Percentiles rank a stretch among this genome's conserved stretches.
Evolutionary conservation across 257 asterid species (phyloP).

Genomic region (Nicotiana knightiana): DNA sequence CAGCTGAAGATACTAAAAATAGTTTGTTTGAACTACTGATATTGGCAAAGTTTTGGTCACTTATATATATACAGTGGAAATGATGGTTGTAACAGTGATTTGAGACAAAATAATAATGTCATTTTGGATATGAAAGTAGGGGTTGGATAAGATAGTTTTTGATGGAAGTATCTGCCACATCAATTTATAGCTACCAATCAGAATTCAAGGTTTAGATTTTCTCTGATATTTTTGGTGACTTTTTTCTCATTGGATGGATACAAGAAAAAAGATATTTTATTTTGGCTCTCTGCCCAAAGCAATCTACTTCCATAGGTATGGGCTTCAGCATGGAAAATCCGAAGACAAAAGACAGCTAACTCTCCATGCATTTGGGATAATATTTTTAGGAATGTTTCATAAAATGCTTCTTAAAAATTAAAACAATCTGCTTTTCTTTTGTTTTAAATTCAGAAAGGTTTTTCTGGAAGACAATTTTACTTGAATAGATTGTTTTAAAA

Average conservation of each 20-base stretch:
- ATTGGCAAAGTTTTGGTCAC: not conserved
- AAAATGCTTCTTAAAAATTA: too few species aligned
- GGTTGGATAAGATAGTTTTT: conserved; percentile 57
- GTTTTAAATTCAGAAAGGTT: too few species aligned
- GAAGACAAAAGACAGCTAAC: not conserved
- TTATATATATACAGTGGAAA: conserved; percentile 20
- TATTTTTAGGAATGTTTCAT: not conserved
- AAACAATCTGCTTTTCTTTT: too few species aligned
- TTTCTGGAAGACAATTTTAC: too few species aligned
- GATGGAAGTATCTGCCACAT: conserved; percentile 39
- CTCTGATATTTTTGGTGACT: conserved; percentile 20
- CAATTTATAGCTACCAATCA: conserved; percentile 50
- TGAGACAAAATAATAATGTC: conserved; percentile 8
- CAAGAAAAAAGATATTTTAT: conserved; percentile 6
- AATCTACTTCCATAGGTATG: conserved; percentile 21
- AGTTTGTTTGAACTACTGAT: conserved; percentile 13
- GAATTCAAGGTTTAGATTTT: conserved; percentile 48
- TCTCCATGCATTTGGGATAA: conserved; percentile 3
- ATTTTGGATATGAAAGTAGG: conserved; percentile 30
- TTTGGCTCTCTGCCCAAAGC: conserved; percentile 18
- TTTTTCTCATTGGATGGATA: not conserved
- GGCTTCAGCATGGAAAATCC: conserved; percentile 3
- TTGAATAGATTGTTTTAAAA: too few species aligned
- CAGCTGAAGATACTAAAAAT: not conserved
- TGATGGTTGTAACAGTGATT: conserved; percentile 9